These are phyloP conservation scores for Cairneyella variabilis DNA, from an alignment of 495 filamentous ascomycete genomes.

Conservation along the genomic window DNA sequence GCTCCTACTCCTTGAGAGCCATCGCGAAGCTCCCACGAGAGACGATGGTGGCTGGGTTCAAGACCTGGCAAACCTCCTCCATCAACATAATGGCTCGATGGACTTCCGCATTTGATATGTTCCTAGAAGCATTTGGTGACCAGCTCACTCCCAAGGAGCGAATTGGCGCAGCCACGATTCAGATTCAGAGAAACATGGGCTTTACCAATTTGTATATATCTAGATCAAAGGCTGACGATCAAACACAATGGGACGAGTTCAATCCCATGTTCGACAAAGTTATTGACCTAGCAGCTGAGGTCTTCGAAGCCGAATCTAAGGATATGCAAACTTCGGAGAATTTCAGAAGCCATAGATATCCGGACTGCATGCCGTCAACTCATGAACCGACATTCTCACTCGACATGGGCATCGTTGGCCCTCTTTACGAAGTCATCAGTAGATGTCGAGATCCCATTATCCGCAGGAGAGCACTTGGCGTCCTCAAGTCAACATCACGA, in stretches of 20 bases:
- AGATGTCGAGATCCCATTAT: conserved; percentile 19
- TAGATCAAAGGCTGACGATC: not conserved
- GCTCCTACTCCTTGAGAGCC: not conserved
- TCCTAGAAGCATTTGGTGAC: too few relatives aligned
- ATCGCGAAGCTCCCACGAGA: not conserved
- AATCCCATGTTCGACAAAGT: conserved; percentile 3
- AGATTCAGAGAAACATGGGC: not conserved
- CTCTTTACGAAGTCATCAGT: conserved; percentile 10
- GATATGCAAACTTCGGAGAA: too few relatives aligned
- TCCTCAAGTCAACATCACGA: conserved; percentile 5
- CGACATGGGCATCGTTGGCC: conserved; percentile 19
- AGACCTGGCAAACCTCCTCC: not conserved
- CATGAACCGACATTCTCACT: conserved; percentile 15
- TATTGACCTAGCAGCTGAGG: conserved; percentile 5
- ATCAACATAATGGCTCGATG: too few relatives aligned
- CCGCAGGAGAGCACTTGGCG: conserved; percentile 14
- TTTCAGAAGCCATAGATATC: too few relatives aligned
- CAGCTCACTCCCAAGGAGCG: not conserved
- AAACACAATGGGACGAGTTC: conserved; percentile 9
- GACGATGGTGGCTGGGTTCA: not conserved
- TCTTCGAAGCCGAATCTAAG: too few relatives aligned
- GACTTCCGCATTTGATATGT: too few relatives aligned
- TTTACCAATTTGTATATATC: not conserved
- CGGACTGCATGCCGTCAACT: not conserved
- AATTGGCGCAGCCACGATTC: not conserved